Evolutionary conservation across 2,329 filamentous ascomycete species (phyloP), one percentile per base, ranked within the genome.

Genomic region (Fusarium sp.): DNA sequence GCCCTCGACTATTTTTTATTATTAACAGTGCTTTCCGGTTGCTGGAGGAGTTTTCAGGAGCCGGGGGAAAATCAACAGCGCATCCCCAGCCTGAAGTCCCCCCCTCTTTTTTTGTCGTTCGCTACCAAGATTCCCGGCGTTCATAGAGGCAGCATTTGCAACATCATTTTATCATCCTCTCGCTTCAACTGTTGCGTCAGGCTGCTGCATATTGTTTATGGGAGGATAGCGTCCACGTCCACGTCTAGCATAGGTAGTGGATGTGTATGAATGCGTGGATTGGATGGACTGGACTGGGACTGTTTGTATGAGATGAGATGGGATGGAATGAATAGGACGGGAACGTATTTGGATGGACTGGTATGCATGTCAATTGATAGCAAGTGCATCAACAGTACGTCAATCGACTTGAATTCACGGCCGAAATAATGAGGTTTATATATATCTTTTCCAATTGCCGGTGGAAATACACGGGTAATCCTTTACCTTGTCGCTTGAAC

Each of bases 61-160:
- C 19, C 35, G 8, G 23, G 53, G 49, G 49, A 54, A 33, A 28
- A 46, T 21, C 38, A 50, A 47, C 23, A 33, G 46, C 46, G 38
- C 30, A 43, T 30, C 47, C 65, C 52, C 52, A 28, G 40, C 50
- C 63, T 25, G 59, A 37, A 42, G 10, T 13, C 15, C 19, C 33
- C 60, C 61, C 50, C 30, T 44, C 42, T 13, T 53, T 66, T 62
- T 70, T 59, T 72, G 65, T 74, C 72, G 54, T 74, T 74, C 72
- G 72, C 44, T 74, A 73, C 46, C 58, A 74, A 75, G 33, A 70
- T 75, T 73, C 69, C 72, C 69, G 72, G 72, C 72, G 72, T 74
- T 74, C 61, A 70, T 72, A 75, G 69, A 74, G 72, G 72, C 69
- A 73, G 69, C 72, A 74, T 74, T 69, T 61, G 61, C 64, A 63